Evolutionary conservation across 2,329 filamentous ascomycete species (phyloP), one percentile per base, ranked within the genome.

Genomic region (Fusarium sp.): DNA sequence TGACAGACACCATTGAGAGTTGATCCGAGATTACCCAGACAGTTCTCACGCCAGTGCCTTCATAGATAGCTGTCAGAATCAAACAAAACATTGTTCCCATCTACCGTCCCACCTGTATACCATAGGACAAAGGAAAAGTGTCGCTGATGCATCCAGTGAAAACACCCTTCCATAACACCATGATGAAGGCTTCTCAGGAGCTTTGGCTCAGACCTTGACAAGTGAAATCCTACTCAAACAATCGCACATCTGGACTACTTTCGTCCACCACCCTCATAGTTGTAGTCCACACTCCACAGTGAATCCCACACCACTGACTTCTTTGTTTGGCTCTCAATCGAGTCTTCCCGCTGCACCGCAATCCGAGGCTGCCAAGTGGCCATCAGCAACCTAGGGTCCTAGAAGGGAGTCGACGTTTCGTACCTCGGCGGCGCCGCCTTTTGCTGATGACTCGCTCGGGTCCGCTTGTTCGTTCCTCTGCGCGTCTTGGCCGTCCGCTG

Each of bases 231-330:
- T 34, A 20, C n/a, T 29, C 29, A 62, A 34, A 38, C 27, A 62
- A 22, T 31, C 22, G 18, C 16, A n/a, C 20, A 22, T 11, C 6
- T 47, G 5, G 24, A 37, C 71, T 75, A 80, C 70, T 72, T 79
- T 73, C 75, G 80, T n/a, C 66, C 62, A 2, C 77, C 75, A 47
- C 85, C 87, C 73, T 88, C 89, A 59, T 89, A 87, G 71, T 84
- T 89, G 54, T 90, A 84, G 75, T 92, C 89, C 29, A 91, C 78
- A 71, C 85, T 89, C 90, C 90, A 92, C 18, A 92, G 80, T 14
- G 88, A 86, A 73, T 91, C 89, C 89, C 89, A 92, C 11, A 91
- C 85, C 5, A 91, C 83, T 31, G 87, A 89, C 76, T 82, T 87
- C 80, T 85, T 88, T n/a, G 79, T 82, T 27, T 84, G 79, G 68